Conservation (phyloP, 2,329 filamentous ascomycete genomes). For the Fusarium agapanthi region DNA sequence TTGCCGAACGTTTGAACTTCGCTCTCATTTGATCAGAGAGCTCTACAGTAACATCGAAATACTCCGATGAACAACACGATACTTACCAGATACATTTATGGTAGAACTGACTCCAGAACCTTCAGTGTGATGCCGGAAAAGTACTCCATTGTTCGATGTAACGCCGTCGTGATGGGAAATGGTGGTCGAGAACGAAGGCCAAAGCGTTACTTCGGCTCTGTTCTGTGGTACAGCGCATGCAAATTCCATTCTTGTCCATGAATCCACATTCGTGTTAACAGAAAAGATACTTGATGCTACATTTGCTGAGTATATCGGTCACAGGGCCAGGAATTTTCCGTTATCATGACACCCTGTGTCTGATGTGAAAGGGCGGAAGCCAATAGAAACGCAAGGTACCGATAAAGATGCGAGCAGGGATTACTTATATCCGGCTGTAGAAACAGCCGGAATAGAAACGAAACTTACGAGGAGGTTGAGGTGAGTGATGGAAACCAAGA, state of each 20-base stretch:
- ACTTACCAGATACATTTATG: background rate
- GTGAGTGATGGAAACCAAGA: background rate
- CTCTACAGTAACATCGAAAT: background rate
- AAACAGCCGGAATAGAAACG: background rate
- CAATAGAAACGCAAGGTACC: background rate
- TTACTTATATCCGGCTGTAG: background rate
- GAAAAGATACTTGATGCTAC: slow-evolving; percentile 6
- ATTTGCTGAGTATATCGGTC: background rate
- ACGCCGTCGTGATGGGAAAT: background rate
- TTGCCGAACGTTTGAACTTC: background rate
- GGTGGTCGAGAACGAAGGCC: background rate
- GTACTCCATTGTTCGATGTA: background rate
- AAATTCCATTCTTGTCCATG: background rate
- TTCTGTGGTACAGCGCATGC: background rate
- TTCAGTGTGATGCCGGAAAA: background rate
- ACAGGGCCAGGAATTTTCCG: background rate
- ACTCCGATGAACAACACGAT: background rate
- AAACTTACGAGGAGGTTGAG: background rate
- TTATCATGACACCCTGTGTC: background rate
- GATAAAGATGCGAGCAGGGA: background rate
- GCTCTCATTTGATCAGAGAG: background rate
- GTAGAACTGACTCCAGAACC: background rate
- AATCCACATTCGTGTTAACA: background rate
- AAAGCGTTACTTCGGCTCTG: background rate
- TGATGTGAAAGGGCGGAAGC: background rate